phyloP scores from a whole-genome alignment of 352 stramenopile species.

The Aphanomyces cochlioides region DNA sequence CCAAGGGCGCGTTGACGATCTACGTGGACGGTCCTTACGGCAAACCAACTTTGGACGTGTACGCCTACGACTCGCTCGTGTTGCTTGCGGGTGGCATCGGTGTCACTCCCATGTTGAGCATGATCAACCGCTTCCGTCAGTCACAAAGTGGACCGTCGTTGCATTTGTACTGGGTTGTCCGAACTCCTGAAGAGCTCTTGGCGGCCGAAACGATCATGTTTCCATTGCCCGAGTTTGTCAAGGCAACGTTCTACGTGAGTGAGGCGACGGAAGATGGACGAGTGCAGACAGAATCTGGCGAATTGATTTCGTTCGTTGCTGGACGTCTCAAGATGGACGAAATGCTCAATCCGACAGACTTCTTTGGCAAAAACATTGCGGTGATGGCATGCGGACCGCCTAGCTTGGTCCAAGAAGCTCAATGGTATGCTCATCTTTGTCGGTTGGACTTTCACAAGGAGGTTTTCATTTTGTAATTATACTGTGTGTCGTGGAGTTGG shows the following conservation, averaged over 20 bases:
- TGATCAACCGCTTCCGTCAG: conserved; percentile 62
- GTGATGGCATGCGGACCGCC: conserved; percentile 70
- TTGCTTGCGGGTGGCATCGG: conserved; percentile 66
- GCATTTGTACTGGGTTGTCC: conserved; percentile 61
- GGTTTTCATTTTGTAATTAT: conserved; percentile 44
- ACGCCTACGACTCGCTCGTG: conserved; percentile 59
- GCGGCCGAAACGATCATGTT: conserved; percentile 69
- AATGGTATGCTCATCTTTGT: conserved; percentile 51
- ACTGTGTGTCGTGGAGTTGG: no score
- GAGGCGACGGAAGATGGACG: not conserved
- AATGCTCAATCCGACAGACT: conserved; percentile 61
- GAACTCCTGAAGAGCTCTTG: conserved; percentile 52
- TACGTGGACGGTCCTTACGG: conserved; percentile 66
- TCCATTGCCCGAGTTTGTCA: conserved; percentile 37
- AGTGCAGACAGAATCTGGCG: conserved; percentile 40
- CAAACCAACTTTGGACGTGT: conserved; percentile 52
- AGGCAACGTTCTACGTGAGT: not conserved
- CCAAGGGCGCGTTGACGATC: conserved; percentile 44
- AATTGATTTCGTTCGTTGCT: conserved; percentile 49
- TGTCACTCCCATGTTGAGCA: conserved; percentile 67
- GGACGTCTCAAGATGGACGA: conserved; percentile 59
- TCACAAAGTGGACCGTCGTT: not conserved
- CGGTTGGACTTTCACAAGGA: conserved; percentile 81
- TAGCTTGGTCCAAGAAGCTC: conserved; percentile 63
- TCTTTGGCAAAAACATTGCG: conserved; percentile 43